Conservation (phyloP, 179 eudicot genomes). For the Patellifolia procumbens region DNA sequence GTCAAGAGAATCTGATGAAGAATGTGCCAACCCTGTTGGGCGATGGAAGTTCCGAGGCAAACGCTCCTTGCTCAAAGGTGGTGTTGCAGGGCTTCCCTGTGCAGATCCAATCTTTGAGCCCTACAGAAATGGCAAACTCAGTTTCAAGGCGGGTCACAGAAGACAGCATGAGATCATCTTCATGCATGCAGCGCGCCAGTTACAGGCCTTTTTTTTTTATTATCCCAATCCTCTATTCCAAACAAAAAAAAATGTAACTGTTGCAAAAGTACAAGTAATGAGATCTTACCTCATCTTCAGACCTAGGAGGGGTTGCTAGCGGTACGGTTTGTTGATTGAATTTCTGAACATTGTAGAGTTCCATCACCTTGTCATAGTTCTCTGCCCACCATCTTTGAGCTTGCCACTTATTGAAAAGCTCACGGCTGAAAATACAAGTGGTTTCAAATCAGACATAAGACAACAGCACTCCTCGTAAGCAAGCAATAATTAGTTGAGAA, state of each 20-base stretch:
- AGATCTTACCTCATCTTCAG: constrained; percentile 75
- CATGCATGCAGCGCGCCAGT: background rate
- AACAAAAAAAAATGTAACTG: background rate
- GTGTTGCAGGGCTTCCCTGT: constrained; percentile 51
- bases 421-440: constrained; percentile 54
- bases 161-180: background rate
- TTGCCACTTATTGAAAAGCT: constrained; percentile 88
- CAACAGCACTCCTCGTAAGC: background rate
- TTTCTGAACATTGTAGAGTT: constrained; percentile 84
- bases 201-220: background rate
- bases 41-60: constrained; percentile 43
- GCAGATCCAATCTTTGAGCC: constrained; percentile 41
- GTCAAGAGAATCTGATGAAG: constrained; percentile 50
- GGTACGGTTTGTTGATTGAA: constrained; percentile 74
- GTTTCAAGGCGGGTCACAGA: background rate
- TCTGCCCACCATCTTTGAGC: constrained; percentile 98
- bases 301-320: constrained; percentile 56
- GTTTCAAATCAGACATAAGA: background rate
- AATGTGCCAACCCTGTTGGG: constrained; percentile 36
- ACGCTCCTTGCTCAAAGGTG: constrained; percentile 45
- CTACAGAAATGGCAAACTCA: constrained; percentile 21
- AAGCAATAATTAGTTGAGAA: background rate
- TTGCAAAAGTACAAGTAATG: background rate
- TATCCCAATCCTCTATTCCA: background rate
- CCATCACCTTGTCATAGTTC: constrained; percentile 83